These are phyloP conservation scores for Metrosideros polymorpha DNA, from an alignment of 441 rosid species.

Conservation along the genomic window DNA sequence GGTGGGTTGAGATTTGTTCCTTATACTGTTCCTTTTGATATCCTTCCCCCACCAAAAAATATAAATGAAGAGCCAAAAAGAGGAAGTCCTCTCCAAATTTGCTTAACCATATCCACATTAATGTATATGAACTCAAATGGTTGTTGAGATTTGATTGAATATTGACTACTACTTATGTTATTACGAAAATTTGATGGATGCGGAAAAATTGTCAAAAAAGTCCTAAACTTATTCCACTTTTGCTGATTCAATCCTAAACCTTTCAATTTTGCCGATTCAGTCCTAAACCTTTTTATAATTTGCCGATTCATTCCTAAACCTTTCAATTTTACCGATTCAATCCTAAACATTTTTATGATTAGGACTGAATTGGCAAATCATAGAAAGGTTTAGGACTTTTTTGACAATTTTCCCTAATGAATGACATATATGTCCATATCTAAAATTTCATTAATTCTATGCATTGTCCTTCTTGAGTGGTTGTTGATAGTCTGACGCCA, in stretches of 20 bases:
- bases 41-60: neutral
- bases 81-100: neutral
- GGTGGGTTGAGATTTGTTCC: neutral
- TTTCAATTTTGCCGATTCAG: no score
- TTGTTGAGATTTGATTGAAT: neutral
- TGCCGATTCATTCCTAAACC: no score
- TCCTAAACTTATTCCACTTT: no score
- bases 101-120: neutral
- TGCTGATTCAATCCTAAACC: no score
- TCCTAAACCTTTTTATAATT: no score
- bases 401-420: no score
- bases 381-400: no score
- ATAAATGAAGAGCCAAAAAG: neutral
- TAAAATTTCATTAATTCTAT: neutral
- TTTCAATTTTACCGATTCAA: no score
- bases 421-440: neutral
- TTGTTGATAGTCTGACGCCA: neutral
- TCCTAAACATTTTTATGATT: no score
- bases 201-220: no score
- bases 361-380: no score
- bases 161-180: neutral
- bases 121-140: neutral
- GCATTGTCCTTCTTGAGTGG: neutral
- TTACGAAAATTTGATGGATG: neutral
- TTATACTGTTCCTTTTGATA: neutral